Base-by-base conservation (phyloP, 768 basidiomycete genomes). In the Xerocomellus dryophilus region DNA sequence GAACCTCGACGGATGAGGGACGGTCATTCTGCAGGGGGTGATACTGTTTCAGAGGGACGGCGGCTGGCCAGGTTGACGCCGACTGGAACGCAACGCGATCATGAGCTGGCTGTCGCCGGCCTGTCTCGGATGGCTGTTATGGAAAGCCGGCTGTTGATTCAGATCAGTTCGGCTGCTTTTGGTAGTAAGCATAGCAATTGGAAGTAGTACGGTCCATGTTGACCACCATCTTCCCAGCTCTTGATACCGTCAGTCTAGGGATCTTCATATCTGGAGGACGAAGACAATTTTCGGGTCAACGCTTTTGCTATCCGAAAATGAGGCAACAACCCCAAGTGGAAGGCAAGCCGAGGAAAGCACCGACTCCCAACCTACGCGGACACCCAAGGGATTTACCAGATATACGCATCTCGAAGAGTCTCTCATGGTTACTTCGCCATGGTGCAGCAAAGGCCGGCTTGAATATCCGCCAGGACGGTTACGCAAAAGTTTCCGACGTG, bases 371-470 rank as follows among this genome's bases (percentile, higher is more conserved):
- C 64, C 73, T 80, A 35, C 78, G 84, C 45, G 88, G 88, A 15
- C 71, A 77, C 18, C 78, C 80, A 0, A 76, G 70, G 44, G 91
- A 95, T 61, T 74, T 82, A 4, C 83, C 81, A 0, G 83, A 88
- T 45, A 81, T 88, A 7, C 79, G 83, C 11, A 61, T 90, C 14
- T 93, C 90, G 14, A 98, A 97, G 71, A 90, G 90, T 0, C 73
- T 98, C 9, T 88, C 93, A 0, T 98, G 88, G 81, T 74, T 98
- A 23, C 81, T 98, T n/a, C 81, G 95, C 4, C 96, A 98, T 68
- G 92, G 88, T 0, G 93, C 94, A 18, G 76, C 82, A 58, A 82
- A 81, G 35, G 86, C 95, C 56, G 82, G 85, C 1, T 66, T 98
- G 5, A 63, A 73, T 5, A 87, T 98, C 74, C 82, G 95, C 8